phyloP scores from a whole-genome alignment of 495 filamentous ascomycete genomes.

The Penicillium fimorum region DNA sequence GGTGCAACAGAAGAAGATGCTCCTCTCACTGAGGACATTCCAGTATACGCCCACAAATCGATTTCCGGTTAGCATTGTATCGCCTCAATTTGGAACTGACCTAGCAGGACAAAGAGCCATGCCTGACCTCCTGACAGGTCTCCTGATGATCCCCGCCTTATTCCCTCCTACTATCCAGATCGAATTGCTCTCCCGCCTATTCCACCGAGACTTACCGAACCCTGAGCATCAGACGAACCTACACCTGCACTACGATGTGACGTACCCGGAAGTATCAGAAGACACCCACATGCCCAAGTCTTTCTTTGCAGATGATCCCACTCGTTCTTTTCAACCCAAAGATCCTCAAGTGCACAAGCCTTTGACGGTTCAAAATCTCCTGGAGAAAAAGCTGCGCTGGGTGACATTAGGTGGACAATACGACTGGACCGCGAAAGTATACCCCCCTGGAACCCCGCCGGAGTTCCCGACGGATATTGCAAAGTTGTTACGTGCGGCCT shows the following conservation, averaged over 20 bases:
- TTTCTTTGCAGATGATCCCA: constrained; percentile 50
- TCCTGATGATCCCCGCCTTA: constrained; percentile 71
- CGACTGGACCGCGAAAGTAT: constrained; percentile 84
- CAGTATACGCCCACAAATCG: constrained; percentile 45
- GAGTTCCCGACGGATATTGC: constrained; percentile 72
- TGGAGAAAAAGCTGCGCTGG: constrained; percentile 83
- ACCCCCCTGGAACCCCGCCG: constrained; percentile 66
- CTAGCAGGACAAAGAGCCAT: constrained; percentile 11
- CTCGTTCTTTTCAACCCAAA: constrained; percentile 53
- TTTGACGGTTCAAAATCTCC: constrained; percentile 59
- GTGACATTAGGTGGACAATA: constrained; percentile 92
- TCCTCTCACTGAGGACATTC: constrained; percentile 36
- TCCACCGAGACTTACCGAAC: constrained; percentile 78
- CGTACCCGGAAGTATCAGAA: constrained; percentile 52
- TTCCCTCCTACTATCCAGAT: constrained; percentile 67
- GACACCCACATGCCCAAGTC: constrained; percentile 29
- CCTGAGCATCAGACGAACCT: constrained; percentile 79
- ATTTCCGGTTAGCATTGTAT: constrained; percentile 39
- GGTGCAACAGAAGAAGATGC: constrained; percentile 22
- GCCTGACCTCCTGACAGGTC: constrained; percentile 51
- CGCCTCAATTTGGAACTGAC: constrained; percentile 34
- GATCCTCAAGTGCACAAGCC: constrained; percentile 67
- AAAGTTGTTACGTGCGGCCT: constrained; percentile 58
- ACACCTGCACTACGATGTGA: constrained; percentile 75
- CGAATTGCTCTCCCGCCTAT: constrained; percentile 61